Evolutionary conservation across 2,329 filamentous ascomycete genomes (phyloP).

Genomic region (Raffaelea albimanens): DNA sequence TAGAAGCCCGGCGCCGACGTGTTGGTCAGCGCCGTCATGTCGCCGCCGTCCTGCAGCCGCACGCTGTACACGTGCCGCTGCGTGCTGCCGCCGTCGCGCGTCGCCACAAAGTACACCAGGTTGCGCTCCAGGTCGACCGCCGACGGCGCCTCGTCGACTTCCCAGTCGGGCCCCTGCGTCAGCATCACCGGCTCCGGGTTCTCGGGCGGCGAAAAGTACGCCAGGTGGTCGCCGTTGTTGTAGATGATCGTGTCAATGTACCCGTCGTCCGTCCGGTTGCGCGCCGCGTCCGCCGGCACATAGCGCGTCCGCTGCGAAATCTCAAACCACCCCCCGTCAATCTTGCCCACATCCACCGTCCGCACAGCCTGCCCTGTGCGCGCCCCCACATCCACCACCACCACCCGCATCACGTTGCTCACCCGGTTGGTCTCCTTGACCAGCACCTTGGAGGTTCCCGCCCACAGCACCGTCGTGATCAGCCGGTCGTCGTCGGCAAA

Average conservation of each 20-base stretch:
- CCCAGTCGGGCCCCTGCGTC: slow-evolving; percentile 74
- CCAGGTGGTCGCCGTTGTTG: slow-evolving; percentile 80
- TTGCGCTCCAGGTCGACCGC: slow-evolving; percentile 78
- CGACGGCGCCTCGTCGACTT: slow-evolving; percentile 77
- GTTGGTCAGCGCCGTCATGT: slow-evolving; percentile 65
- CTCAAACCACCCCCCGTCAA: slow-evolving; percentile 98
- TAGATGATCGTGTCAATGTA: slow-evolving; percentile 89
- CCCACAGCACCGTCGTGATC: slow-evolving; percentile 91
- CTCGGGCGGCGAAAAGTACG: slow-evolving; percentile 85
- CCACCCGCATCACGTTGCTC: slow-evolving; percentile 80
- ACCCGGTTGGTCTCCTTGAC: slow-evolving; percentile 91
- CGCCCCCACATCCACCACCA: slow-evolving; percentile 68
- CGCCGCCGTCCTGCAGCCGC: slow-evolving; percentile 69
- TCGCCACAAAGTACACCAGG: slow-evolving; percentile 81
- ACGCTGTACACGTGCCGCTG: slow-evolving; percentile 90
- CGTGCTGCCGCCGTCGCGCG: slow-evolving; percentile 69
- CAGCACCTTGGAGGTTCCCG: slow-evolving; percentile 64
- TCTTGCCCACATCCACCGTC: slow-evolving; percentile 64
- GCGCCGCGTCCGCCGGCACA: slow-evolving; percentile 71
- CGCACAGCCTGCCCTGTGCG: slow-evolving; percentile 72
- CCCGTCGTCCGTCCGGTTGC: slow-evolving; percentile 71
- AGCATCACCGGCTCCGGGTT: slow-evolving; percentile 74
- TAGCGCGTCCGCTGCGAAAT: slow-evolving; percentile 78
- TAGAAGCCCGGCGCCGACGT: slow-evolving; percentile 69
- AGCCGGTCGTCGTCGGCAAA: slow-evolving; percentile 76